Evolutionary conservation across 2,329 filamentous ascomycete species (phyloP), one percentile per base, ranked within the genome.

Genomic region (Verticillium nonalfalfae): DNA sequence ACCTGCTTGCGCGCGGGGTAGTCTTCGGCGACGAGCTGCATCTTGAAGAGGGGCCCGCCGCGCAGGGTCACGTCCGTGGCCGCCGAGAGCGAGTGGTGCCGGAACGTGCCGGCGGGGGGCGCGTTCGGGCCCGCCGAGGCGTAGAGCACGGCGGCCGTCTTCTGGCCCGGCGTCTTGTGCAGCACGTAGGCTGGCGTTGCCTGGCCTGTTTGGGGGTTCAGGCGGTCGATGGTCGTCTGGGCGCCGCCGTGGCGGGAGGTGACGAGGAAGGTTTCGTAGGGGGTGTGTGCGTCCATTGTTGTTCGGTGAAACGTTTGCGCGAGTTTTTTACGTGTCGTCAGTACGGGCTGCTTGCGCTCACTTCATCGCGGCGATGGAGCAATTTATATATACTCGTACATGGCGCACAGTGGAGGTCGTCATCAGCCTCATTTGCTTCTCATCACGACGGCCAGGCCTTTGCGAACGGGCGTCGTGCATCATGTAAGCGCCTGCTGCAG

Each of bases 191-290:
- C 50, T 3, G 62, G 61, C n/a, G 36, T 61, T 11, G 52, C 39
- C 11, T 33, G 14, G 11, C 59, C 61, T 15, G 59, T 64, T 14
- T 13, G 26, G 9, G 13, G 61, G 21, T 62, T 59, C 33, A 59
- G n/a, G n/a, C 61, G 52, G 59, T 64, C 62, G 40, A 64, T 52
- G 15, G 61, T 63, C 31, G 54, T 59, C 35, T 63, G 61, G 10
- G 61, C 54, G 38, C 59, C 59, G 26, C 33, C 40, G 21, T 58
- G 56, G 6, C 56, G n/a, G 10, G 56, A 40, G 6, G 10, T 33
- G 36, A 58, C 56, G 33, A 33, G 5, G 11, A 58, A 36, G 10
- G 56, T 58, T 36, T 58, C 56, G 18, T 39, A 33, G 45, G 45
- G 14, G 18, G 18, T 50, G 21, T 21, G 45, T 50, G 45, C 21